Evolutionary conservation across 169 alveolate genomes (phyloP), one percentile per base, ranked within the genome.

Genomic region (Eimeria sp.): DNA sequence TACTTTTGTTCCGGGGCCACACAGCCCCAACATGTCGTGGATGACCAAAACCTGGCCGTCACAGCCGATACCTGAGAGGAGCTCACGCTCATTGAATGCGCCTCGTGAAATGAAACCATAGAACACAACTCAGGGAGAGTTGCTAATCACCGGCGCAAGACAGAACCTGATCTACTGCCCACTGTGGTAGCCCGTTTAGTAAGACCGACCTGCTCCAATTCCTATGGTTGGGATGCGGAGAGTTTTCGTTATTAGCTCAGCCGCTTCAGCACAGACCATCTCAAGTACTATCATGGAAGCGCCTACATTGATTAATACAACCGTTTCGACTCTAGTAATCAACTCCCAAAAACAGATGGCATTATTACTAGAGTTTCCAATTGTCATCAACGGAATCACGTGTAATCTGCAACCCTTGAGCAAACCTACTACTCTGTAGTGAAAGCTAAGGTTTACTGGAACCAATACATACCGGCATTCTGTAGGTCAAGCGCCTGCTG

Each of bases 1-100:
- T n/a, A 18, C n/a, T 43, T 61, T 65, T 20, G 94, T 49, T 45
- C 83, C 94, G 5, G 94, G 94, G 47, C 94, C 94, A 30, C 94
- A 65, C 4, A 95, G 90, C 65, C 96, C 97, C 40, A 89, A 49
- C 89, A 95, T 34, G 76, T 95, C 97, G 87, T 95, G 97, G 49
- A 86, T 89, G 49, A 95, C 97, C 34, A 95, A 58, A 63, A 95
- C 97, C 91, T 95, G 97, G 63, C 97, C 97, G 65, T 95, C 97
- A 49, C 97, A 95, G 45, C 94, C 93, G 61, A 75, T 73, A 30
- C 97, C 97, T 95, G 82, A 30, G 80, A 27, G 30, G 47, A 25
- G 58, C 65, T 40, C 80, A 34, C 61, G 82, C 67, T 16, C 61
- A 4, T 2, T 65, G 49, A 54, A 89, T 30, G 25, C 25, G 51